Conservation (phyloP, 306 rosid genomes). For the Carpinus fangiana region DNA sequence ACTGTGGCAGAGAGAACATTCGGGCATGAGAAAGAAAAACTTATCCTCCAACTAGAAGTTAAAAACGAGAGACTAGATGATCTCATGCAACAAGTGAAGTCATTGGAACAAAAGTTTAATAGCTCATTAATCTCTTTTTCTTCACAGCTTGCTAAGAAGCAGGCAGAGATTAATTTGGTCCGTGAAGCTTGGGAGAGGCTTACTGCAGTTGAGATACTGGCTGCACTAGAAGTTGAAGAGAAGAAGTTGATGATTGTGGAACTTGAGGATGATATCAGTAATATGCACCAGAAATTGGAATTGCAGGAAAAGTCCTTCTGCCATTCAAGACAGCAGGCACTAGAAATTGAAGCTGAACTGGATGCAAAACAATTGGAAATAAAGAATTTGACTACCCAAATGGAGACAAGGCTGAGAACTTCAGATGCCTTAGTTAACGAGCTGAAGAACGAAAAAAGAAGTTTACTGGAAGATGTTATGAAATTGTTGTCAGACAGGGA, state of each 20-base stretch:
- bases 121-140: conserved; percentile 47
- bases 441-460: conserved; percentile 56
- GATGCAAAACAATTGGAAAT: conserved; percentile 42
- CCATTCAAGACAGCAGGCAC: conserved; percentile 46
- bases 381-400: conserved; percentile 43
- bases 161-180: conserved; percentile 52
- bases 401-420: conserved; percentile 50
- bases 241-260: conserved; percentile 59
- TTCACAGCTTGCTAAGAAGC: conserved; percentile 59
- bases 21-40: conserved; percentile 42
- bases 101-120: conserved; percentile 51
- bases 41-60: conserved; percentile 30
- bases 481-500: conserved; percentile 60
- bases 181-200: conserved; percentile 61
- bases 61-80: conserved; percentile 42
- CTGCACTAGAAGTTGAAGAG: conserved; percentile 62
- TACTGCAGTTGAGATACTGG: conserved; percentile 54
- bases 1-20: conserved; percentile 37
- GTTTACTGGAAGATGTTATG: conserved; percentile 52
- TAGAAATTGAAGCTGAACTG: conserved; percentile 55
- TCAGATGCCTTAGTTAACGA: conserved; percentile 56
- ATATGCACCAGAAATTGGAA: conserved; percentile 54
- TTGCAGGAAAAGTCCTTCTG: conserved; percentile 45
- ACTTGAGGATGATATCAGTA: conserved; percentile 57
- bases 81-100: conserved; percentile 42